Conservation (phyloP, 2,329 filamentous ascomycete species). For the Cladosporium sp. region DNA sequence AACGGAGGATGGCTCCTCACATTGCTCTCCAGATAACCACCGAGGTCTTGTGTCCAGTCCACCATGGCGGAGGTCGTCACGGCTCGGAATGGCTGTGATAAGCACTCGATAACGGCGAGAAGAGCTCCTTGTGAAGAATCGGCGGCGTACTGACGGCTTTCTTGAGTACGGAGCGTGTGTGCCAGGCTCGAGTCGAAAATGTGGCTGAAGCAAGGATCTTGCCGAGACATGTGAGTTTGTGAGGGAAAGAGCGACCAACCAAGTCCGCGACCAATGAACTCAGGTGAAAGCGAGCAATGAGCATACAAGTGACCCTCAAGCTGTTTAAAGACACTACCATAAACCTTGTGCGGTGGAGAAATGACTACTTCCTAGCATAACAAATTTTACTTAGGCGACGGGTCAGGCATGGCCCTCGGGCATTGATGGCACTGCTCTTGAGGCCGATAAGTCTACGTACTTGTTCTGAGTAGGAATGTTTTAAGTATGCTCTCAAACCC, state of each 20-base stretch:
- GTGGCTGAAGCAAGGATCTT: neutral
- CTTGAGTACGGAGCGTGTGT: neutral
- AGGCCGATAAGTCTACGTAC: neutral
- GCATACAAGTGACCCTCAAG: neutral
- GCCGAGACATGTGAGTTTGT: neutral
- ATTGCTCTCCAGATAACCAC: neutral
- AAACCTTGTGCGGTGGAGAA: neutral
- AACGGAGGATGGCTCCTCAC: neutral
- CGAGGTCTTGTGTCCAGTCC: neutral
- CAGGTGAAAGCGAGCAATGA: neutral
- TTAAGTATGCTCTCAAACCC: neutral
- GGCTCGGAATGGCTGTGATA: neutral
- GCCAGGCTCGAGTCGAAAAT: neutral
- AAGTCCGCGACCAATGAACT: neutral
- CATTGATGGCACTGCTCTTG: neutral
- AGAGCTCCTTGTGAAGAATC: neutral
- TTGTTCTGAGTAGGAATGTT: neutral
- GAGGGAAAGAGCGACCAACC: neutral
- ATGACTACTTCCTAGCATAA: neutral
- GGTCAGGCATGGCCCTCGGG: neutral
- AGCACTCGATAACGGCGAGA: neutral
- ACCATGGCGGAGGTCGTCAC: neutral
- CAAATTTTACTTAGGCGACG: neutral
- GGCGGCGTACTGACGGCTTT: no score
- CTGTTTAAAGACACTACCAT: neutral